Conservation (phyloP, 2,329 filamentous ascomycete species). For the Pseudogymnoascus sp. region DNA sequence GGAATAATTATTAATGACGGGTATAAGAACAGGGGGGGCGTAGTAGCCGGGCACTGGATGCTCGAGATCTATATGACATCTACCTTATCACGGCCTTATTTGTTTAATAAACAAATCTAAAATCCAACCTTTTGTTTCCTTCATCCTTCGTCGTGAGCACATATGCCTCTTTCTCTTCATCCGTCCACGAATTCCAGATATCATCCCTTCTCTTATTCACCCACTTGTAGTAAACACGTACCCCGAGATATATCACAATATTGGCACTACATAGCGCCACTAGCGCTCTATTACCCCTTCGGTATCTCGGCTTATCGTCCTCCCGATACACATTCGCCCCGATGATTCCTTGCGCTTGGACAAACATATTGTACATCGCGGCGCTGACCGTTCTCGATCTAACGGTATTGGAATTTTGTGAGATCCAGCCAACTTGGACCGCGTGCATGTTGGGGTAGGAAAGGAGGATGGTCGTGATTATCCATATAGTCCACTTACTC, state of each 20-base stretch:
- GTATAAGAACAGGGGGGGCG: background rate
- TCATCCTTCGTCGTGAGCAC: constrained; percentile 36
- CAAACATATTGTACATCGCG: constrained; percentile 56
- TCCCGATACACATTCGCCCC: constrained; percentile 36
- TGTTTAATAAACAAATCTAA: constrained; percentile 28
- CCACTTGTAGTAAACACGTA: constrained; percentile 42
- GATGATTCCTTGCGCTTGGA: constrained; percentile 39
- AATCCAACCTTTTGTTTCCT: constrained; percentile 36
- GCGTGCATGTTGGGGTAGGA: constrained; percentile 40
- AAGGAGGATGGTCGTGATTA: constrained; percentile 38
- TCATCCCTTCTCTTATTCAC: constrained; percentile 37
- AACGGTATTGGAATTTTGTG: constrained; percentile 55
- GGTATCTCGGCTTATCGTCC: constrained; percentile 46
- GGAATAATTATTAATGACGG: constrained; percentile 34
- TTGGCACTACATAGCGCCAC: constrained; percentile 45
- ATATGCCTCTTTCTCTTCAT: constrained; percentile 42
- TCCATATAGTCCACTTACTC: constrained; percentile 32
- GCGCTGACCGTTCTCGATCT: constrained; percentile 56
- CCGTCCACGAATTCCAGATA: constrained; percentile 40
- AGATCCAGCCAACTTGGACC: constrained; percentile 44
- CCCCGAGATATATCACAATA: constrained; percentile 39
- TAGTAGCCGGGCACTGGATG: background rate
- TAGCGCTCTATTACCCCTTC: constrained; percentile 48
- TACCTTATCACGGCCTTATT: background rate
- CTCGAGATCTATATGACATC: background rate